Base-by-base conservation (phyloP, 192 early-diverging fungal species). In the Coemansia sp. region DNA sequence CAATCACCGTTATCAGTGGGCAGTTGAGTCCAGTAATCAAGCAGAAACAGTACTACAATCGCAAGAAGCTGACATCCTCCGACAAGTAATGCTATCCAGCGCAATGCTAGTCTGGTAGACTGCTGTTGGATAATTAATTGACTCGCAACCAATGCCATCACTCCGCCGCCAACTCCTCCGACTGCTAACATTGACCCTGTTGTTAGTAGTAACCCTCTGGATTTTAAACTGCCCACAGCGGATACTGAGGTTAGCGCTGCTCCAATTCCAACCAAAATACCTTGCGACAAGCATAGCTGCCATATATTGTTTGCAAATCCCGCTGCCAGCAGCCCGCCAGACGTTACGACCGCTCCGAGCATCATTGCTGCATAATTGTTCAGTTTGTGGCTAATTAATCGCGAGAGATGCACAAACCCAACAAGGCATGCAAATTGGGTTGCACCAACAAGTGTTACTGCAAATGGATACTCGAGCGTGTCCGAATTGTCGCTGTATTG, bases 261-360 rank as follows among this genome's bases (percentile, higher is more conserved):
- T 1, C 55, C 55, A 19, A 26, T 14, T 17, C 55, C 55, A 8
- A 38, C 55, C 31, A 57, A n/a, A 2, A 57, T 12, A 8, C 55
- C 55, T 38, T 57, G 55, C 12, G 55, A 34, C 36, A 57, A 34
- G 22, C 55, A 57, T 36, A 57, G 37, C 19, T 57, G 55, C 55
- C 55, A 57, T 19, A 57, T 21, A 21, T 57, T 28, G 31, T 20
- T 57, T 8, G 31, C 21, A 21, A 38, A 57, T 22, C 21, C 55
- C 11, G 31, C 55, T 21, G 55, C 55, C n/a, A 57, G 36, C 36
- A 57, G 20, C 31, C 55, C 55, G 31, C 55, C 55, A 15, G 22
- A n/a, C 8, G 10, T 57, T 7, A 26, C 4, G 2, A 38, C 6
- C 2, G 31, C 21, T 4, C 55, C 55, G 0, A 57, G 19, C 7